Base-by-base conservation (phyloP, 805 yeast species). In the Maudiozyma saulgeensis region DNA sequence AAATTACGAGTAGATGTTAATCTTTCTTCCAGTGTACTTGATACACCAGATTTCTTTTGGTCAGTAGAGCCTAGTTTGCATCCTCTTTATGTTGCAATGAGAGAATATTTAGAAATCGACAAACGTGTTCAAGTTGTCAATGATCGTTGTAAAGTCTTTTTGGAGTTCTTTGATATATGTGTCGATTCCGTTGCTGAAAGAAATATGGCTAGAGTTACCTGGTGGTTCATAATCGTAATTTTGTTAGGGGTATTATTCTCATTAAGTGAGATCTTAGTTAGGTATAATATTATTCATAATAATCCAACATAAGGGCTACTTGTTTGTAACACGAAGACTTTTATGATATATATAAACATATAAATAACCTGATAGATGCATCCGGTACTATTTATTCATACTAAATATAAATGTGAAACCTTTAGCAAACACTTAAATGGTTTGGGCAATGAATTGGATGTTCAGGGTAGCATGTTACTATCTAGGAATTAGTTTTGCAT, bases 31-130 rank as follows among this genome's bases (percentile, higher is more conserved):
- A 87, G 87, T 54, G 89, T 93, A 21, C 72, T 93, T 48, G 99
- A 93, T 61, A 89, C 96, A 0, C 99, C 99, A 0, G 96, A 88
- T 53, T 89, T 87, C 61, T 93, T 93, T 66, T 93, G 99, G 99
- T 86, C 90, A 46, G 77, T 76, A 53, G 99, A 93, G 68, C 99
- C 99, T 5, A 90, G 96, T 38, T 75, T 93, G 55, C 95, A 91
- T 63, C 98, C 98, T 3, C 71, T 93, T 41, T 93, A 93, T 66
- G 74, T 75, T 35, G 97, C 97, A 1, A 82, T 90, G 49, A 71
- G 96, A 51, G 96, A 93, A 55, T 93, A 93, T 60, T 70, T 93
- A 49, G 99, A 93, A 67, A 90, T 93, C 53, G 97, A 91, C 63
- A 96, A 87, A 67, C 72, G 99, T 48, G 96, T 91, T 31, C 90